Conservation (phyloP, 176 grass and related monocot species). For the Oryza australiensis region DNA sequence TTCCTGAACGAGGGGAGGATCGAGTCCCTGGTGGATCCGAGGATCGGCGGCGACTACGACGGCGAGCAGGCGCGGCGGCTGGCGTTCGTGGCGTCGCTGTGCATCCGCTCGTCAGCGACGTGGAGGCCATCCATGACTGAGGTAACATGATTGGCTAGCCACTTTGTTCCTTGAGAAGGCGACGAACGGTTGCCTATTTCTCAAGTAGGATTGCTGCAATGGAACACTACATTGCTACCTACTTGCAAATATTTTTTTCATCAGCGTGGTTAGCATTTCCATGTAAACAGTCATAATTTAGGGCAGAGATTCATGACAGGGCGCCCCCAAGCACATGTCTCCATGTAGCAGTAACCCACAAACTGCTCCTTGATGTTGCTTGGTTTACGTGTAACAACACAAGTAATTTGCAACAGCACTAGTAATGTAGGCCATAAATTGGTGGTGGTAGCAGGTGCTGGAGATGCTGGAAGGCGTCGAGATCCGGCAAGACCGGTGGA, state of each 20-base stretch:
- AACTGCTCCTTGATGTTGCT: not conserved
- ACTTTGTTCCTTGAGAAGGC: not conserved
- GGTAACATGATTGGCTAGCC: constrained; percentile 36
- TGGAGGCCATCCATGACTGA: constrained; percentile 87
- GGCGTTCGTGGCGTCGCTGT: constrained; percentile 75
- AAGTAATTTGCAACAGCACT: not conserved
- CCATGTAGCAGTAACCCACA: not conserved
- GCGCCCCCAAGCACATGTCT: constrained; percentile 35
- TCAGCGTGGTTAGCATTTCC: not conserved
- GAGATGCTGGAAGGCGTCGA: constrained; percentile 76
- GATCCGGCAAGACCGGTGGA: constrained; percentile 72
- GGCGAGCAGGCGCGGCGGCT: constrained; percentile 54
- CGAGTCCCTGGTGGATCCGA: constrained; percentile 57
- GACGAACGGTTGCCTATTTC: not conserved
- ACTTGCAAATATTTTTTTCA: not conserved
- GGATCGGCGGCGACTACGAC: constrained; percentile 57
- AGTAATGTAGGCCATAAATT: not conserved
- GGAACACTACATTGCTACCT: not conserved
- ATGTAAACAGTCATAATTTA: constrained; percentile 3
- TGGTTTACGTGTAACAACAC: constrained; percentile 16
- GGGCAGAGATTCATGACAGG: constrained; percentile 21
- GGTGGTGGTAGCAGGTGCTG: constrained; percentile 54
- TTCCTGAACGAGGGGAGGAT: constrained; percentile 56
- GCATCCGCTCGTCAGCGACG: constrained; percentile 60
- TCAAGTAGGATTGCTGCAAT: not conserved